phyloP scores from a whole-genome alignment of 2,329 filamentous ascomycete genomes.

The Pseudogymnoascus sp. region DNA sequence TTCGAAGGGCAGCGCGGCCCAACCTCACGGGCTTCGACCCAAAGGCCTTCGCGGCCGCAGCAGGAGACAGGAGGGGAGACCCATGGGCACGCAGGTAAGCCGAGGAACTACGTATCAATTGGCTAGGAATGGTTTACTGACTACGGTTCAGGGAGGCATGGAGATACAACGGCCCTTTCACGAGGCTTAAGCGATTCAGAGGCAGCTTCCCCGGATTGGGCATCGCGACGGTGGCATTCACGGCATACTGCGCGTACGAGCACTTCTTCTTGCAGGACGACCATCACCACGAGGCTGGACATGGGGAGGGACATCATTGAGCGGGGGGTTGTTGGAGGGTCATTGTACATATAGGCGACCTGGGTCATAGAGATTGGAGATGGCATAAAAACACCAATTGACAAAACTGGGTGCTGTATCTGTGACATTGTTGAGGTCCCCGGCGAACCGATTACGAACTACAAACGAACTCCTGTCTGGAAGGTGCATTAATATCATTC shows the following conservation, averaged over 20 bases:
- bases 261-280: slow-evolving; percentile 74
- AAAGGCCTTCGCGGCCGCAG: slow-evolving; percentile 65
- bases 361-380: not conserved
- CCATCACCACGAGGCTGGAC: slow-evolving; percentile 43
- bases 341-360: slow-evolving; percentile 33
- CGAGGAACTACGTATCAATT: not conserved
- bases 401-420: not conserved
- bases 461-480: not conserved
- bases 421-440: not conserved
- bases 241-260: slow-evolving; percentile 83
- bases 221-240: slow-evolving; percentile 85
- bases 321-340: slow-evolving; percentile 19
- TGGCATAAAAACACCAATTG: slow-evolving; percentile 14
- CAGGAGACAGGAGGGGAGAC: slow-evolving; percentile 53
- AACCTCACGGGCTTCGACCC: slow-evolving; percentile 93
- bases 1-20: slow-evolving; percentile 36
- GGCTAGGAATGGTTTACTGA: slow-evolving; percentile 9
- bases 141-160: slow-evolving; percentile 70
- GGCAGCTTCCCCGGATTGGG: slow-evolving; percentile 81
- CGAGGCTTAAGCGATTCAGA: slow-evolving; percentile 82
- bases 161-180: slow-evolving; percentile 87
- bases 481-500: not conserved
- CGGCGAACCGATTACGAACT: not conserved
- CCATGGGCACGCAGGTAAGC: slow-evolving; percentile 60
- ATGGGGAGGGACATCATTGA: slow-evolving; percentile 52